These are phyloP conservation scores for Tylopilus vinaceipallidus DNA, from an alignment of 768 basidiomycete genomes.

Conservation along the genomic window DNA sequence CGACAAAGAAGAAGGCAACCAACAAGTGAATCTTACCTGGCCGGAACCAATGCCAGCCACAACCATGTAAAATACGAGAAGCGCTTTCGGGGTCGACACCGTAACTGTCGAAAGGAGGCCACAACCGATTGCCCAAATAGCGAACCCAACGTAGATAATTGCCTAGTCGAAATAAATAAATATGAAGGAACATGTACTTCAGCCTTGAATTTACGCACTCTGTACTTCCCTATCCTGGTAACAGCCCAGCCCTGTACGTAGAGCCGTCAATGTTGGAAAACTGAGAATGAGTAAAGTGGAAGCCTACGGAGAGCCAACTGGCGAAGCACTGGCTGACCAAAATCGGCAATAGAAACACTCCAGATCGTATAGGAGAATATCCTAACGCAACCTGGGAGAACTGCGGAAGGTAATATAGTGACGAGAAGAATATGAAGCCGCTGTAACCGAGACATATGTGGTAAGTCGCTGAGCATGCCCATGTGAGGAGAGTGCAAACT, in stretches of 20 bases:
- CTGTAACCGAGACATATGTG: slow-evolving; percentile 30
- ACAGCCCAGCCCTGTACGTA: slow-evolving; percentile 54
- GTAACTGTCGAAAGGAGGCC: background rate
- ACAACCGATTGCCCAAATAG: background rate
- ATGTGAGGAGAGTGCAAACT: slow-evolving; percentile 36
- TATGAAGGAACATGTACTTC: no score
- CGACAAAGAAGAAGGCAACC: no score
- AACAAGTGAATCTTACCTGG: background rate
- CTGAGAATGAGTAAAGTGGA: background rate
- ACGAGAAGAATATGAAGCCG: slow-evolving; percentile 60
- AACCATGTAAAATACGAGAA: background rate
- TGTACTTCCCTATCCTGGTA: slow-evolving; percentile 62
- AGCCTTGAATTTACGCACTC: no score
- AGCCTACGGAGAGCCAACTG: slow-evolving; percentile 44
- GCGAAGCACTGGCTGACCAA: slow-evolving; percentile 63
- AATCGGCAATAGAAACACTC: slow-evolving; percentile 36
- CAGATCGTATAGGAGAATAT: slow-evolving; percentile 60
- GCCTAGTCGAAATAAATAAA: no score
- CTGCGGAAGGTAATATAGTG: slow-evolving; percentile 66
- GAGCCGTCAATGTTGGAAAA: background rate
- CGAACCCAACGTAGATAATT: background rate
- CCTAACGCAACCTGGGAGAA: slow-evolving; percentile 69
- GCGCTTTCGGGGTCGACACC: background rate
- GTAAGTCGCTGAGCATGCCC: background rate
- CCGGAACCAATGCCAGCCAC: background rate